These are phyloP conservation scores for Pogostemon cablin DNA, from an alignment of 257 asterid genomes.

Conservation along the genomic window DNA sequence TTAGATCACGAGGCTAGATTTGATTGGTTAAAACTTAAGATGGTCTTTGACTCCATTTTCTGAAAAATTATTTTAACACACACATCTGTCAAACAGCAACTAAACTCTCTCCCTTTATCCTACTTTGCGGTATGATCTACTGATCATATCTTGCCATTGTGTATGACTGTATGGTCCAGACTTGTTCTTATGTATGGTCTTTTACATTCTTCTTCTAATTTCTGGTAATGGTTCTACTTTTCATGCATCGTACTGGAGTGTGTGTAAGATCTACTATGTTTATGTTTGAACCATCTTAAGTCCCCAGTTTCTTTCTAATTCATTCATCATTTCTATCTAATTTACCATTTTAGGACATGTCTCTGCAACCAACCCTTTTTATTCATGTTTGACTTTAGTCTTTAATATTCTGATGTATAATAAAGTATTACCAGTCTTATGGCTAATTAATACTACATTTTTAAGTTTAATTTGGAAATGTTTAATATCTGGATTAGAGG, in stretches of 20 bases:
- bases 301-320: not conserved
- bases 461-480: no score
- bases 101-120: not conserved
- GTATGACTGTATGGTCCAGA: not conserved
- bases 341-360: no score
- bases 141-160: not conserved
- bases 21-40: not conserved
- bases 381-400: no score
- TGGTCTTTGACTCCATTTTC: not conserved
- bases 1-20: not conserved
- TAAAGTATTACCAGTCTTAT: no score
- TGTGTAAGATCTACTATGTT: no score
- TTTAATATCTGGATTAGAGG: no score
- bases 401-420: no score
- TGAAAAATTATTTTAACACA: not conserved
- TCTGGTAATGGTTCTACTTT: not conserved
- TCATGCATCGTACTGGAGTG: no score
- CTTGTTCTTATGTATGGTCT: not conserved
- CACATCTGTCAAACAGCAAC: not conserved
- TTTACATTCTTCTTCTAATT: not conserved
- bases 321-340: not conserved
- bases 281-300: no score
- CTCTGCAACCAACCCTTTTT: no score
- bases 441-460: no score
- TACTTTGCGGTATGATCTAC: not conserved